Evolutionary conservation across 306 rosid species (phyloP), one percentile per base, ranked within the genome.

Genomic region (Cicer bijugum): DNA sequence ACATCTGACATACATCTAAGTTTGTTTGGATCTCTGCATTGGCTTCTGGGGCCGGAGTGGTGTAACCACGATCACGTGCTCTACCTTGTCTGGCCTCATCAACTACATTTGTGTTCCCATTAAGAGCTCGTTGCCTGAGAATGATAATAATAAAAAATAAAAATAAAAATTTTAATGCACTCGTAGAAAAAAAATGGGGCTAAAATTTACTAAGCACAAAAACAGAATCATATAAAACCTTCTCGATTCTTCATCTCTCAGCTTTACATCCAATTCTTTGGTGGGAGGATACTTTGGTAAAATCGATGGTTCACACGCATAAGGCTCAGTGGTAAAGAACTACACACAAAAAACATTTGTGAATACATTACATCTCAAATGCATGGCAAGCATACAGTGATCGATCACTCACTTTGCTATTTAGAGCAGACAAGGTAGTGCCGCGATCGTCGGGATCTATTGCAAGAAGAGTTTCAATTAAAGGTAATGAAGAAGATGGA

Each of bases 381-480:
- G 9, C 9, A 50, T 50, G 56, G 16, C 20, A 14, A 14, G 15
- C 56, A 50, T 14, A 16, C 9, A 7, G 56, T 17, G 56, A 50
- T 14, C 3, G 56, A 50, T 50, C 8, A 50, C 56, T 50, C 56
- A 50, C 56, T 15, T 50, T 9, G 15, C 56, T 50, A 14, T n/a
- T 50, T 14, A 50, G 20, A 50, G 56, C 56, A 6, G 56, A 50
- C 8, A 19, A 50, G 56, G 9, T 14, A 14, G 56, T 50, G 20
- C 56, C 56, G 10, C 56, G 56, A 15, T 6, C 56, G 15, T 50
- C 56, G 7, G 56, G 20, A 50, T 50, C 56, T 80, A 87, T 79
- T 56, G 97, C 82, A 75, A 92, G 96, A 84, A 92, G 96, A 77
- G 92, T 75, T 71, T 86, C 90, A n/a, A 90, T 76, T 9, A 92